Percentiles rank a stretch among this genome's conserved stretches.
These are phyloP conservation scores for Kwoniella bestiolae DNA, from an alignment of 768 basidiomycete species.

Conservation along the genomic window DNA sequence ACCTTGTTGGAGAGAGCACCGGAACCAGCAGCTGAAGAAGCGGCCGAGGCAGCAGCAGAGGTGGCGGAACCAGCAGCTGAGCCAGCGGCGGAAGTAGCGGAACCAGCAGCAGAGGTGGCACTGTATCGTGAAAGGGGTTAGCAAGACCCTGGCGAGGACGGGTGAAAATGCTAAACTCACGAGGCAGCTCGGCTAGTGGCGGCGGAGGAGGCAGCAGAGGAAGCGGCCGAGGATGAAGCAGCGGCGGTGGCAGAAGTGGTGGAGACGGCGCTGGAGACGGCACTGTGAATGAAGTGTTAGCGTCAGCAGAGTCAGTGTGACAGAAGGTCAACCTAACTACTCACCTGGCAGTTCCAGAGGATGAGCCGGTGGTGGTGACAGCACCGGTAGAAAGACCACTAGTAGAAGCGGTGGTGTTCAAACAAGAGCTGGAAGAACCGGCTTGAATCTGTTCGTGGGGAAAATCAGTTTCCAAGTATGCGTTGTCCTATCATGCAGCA, in stretches of 20 bases:
- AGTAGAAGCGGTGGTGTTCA: slow-evolving; percentile 41
- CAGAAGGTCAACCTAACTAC: neutral
- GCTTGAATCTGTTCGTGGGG: slow-evolving; percentile 35
- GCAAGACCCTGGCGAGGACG: neutral
- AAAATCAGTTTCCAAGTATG: neutral
- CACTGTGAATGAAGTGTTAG: slow-evolving; percentile 6
- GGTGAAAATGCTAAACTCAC: slow-evolving; percentile 8
- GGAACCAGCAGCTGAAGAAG: slow-evolving; percentile 19
- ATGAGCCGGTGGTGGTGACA: slow-evolving; percentile 38
- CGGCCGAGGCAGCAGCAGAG: slow-evolving; percentile 21
- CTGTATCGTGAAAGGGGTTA: neutral
- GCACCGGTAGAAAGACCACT: slow-evolving; percentile 32
- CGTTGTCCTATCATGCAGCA: neutral
- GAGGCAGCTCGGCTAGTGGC: slow-evolving; percentile 12
- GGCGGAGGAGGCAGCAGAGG: slow-evolving; percentile 10
- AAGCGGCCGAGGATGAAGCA: slow-evolving; percentile 22
- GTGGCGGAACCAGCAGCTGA: slow-evolving; percentile 26
- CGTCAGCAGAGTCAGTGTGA: neutral
- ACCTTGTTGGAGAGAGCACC: slow-evolving; percentile 33
- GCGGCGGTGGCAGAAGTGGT: slow-evolving; percentile 28
- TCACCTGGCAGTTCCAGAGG: slow-evolving; percentile 29
- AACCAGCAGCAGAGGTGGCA: slow-evolving; percentile 24
- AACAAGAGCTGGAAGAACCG: slow-evolving; percentile 44
- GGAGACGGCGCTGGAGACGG: slow-evolving; percentile 23
- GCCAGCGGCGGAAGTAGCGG: slow-evolving; percentile 34